These are phyloP conservation scores for Globisporangium acanthophoron DNA, from an alignment of 352 stramenopile species.

Conservation along the genomic window DNA sequence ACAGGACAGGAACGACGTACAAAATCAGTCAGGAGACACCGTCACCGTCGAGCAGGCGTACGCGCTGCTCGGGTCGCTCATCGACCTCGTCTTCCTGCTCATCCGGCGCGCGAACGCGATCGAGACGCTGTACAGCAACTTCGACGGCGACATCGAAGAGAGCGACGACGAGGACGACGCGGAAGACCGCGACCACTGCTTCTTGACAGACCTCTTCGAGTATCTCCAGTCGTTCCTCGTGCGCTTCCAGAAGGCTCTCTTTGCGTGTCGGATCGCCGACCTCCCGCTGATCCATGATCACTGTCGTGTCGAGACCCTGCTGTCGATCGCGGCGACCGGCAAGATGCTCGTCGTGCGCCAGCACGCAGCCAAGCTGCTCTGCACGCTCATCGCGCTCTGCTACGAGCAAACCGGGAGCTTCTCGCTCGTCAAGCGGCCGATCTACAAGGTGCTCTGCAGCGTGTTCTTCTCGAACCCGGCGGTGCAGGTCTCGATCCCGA, in stretches of 20 bases:
- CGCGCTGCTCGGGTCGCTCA: slow-evolving; percentile 42
- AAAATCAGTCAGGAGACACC: background rate
- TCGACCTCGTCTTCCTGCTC: slow-evolving; percentile 52
- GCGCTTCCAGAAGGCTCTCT: slow-evolving; percentile 51
- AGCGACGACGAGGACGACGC: slow-evolving; percentile 14
- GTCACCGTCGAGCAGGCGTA: slow-evolving; percentile 35
- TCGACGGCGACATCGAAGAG: slow-evolving; percentile 16
- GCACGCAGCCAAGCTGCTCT: slow-evolving; percentile 39
- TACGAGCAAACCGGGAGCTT: slow-evolving; percentile 68
- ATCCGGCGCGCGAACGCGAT: slow-evolving; percentile 46
- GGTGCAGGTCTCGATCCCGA: slow-evolving; percentile 19
- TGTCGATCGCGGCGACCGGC: slow-evolving; percentile 39
- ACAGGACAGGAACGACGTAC: background rate
- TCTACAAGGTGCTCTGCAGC: slow-evolving; percentile 39
- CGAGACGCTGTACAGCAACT: slow-evolving; percentile 22
- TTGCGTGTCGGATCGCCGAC: slow-evolving; percentile 38
- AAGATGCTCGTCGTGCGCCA: slow-evolving; percentile 23
- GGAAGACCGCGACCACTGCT: slow-evolving; percentile 15
- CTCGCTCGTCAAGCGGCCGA: slow-evolving; percentile 35
- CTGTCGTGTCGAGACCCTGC: slow-evolving; percentile 33
- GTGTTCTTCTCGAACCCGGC: slow-evolving; percentile 31
- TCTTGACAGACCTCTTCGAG: slow-evolving; percentile 40
- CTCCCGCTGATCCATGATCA: slow-evolving; percentile 53
- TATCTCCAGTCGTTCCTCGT: slow-evolving; percentile 44
- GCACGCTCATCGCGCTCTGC: slow-evolving; percentile 35